Evolutionary conservation across 257 asterid species (phyloP).

Genomic region (Jacaranda mimosifolia): DNA sequence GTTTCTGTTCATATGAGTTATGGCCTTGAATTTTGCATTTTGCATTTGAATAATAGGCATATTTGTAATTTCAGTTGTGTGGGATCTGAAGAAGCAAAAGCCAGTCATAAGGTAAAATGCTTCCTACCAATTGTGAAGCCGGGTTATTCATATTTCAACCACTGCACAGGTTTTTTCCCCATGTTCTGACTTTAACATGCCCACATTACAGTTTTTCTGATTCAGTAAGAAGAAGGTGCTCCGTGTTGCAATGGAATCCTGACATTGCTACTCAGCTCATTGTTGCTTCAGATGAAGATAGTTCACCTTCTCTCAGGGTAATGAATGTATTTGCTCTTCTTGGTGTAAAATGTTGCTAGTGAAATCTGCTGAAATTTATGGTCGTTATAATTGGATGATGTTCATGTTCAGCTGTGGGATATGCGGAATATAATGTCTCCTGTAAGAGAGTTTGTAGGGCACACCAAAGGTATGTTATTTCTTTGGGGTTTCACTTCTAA

Average conservation of each 20-base stretch:
- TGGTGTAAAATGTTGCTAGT: not conserved
- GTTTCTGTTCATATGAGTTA: not conserved
- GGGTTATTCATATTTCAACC: not conserved
- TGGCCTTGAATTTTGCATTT: not conserved
- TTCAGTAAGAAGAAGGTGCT: conserved; percentile 65
- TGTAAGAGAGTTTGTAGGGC: conserved; percentile 91
- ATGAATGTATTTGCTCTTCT: conserved; percentile 21
- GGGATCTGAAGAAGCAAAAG: conserved; percentile 77
- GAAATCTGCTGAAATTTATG: not conserved
- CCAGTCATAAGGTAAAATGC: conserved; percentile 61
- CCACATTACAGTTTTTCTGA: conserved; percentile 59
- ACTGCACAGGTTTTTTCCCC: conserved; percentile 12
- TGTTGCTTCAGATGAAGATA: conserved; percentile 81
- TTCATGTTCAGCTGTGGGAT: conserved; percentile 88
- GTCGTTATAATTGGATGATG: conserved; percentile 23
- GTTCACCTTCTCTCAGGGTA: conserved; percentile 70
- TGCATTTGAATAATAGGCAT: conserved; percentile 18
- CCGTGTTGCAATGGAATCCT: conserved; percentile 82
- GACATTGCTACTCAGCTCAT: conserved; percentile 69
- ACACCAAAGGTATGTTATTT: conserved; percentile 78
- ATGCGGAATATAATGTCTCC: conserved; percentile 91
- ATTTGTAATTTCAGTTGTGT: conserved; percentile 59
- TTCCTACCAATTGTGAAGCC: conserved; percentile 8
- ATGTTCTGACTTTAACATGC: conserved; percentile 9
- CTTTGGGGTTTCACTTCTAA: conserved; percentile 19